Percentiles rank a stretch among this genome's conserved stretches.
These are phyloP conservation scores for Kuraishia piskuri DNA, from an alignment of 805 yeast genomes.

Conservation along the genomic window DNA sequence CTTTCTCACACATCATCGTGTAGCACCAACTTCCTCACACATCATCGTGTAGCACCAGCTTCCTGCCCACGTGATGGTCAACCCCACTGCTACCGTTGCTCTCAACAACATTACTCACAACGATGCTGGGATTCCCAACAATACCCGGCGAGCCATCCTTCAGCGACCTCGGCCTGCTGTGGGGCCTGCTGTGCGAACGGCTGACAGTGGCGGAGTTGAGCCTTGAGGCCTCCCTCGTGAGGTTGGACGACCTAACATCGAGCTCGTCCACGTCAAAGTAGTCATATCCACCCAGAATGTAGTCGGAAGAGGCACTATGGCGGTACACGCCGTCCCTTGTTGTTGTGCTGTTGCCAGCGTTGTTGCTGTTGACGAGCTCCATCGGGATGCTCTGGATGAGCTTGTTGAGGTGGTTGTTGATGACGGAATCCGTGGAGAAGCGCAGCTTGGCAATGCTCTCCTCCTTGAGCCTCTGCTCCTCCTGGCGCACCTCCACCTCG, in stretches of 20 bases:
- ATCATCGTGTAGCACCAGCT: slow-evolving; percentile 1
- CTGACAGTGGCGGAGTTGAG: slow-evolving; percentile 17
- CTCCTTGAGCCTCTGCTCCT: neutral
- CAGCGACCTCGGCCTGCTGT: slow-evolving; percentile 18
- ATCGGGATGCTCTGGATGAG: slow-evolving; percentile 19
- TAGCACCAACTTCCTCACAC: neutral
- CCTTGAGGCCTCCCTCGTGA: slow-evolving; percentile 7
- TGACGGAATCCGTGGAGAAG: slow-evolving; percentile 2
- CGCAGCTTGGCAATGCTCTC: neutral
- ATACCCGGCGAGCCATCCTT: slow-evolving; percentile 16
- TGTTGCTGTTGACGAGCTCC: slow-evolving; percentile 21
- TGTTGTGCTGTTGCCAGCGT: slow-evolving; percentile 5
- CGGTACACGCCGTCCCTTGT: slow-evolving; percentile 2
- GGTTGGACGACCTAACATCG: slow-evolving; percentile 31
- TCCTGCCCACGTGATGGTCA: neutral
- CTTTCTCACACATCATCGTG: too few relatives aligned
- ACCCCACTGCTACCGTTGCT: neutral
- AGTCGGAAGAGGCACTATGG: slow-evolving; percentile 15
- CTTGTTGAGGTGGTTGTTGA: slow-evolving; percentile 16
- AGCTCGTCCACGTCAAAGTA: slow-evolving; percentile 52
- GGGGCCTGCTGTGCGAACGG: slow-evolving; percentile 17
- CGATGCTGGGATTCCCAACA: slow-evolving; percentile 4
- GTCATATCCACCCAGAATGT: slow-evolving; percentile 48
- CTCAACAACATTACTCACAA: neutral
- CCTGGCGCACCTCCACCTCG: slow-evolving; percentile 2